Conservation (phyloP, 805 yeast genomes). For the Metschnikowia proteae region DNA sequence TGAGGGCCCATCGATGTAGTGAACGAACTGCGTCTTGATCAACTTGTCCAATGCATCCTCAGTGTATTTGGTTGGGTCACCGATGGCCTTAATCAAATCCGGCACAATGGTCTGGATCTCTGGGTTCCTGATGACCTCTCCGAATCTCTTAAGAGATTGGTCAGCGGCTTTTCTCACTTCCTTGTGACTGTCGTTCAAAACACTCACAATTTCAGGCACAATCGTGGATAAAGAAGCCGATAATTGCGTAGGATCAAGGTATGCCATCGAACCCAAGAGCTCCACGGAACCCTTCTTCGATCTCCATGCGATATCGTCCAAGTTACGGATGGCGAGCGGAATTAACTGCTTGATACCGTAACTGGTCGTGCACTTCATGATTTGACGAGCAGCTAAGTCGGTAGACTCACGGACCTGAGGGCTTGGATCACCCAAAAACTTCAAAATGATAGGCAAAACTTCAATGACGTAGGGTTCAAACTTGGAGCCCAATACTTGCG, state of each 20-base stretch:
- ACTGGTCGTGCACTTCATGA: conserved; percentile 89
- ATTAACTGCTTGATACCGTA: conserved; percentile 88
- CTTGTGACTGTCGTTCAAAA: conserved; percentile 89
- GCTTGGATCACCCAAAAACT: conserved; percentile 78
- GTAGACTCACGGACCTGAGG: conserved; percentile 90
- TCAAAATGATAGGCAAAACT: conserved; percentile 74
- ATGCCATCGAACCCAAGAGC: conserved; percentile 95
- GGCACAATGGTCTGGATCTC: conserved; percentile 94
- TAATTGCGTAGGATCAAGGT: conserved; percentile 88
- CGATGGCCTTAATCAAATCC: conserved; percentile 80
- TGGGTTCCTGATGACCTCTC: conserved; percentile 96
- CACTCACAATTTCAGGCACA: conserved; percentile 95
- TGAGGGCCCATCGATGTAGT: conserved; percentile 97
- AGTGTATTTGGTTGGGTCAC: conserved; percentile 90
- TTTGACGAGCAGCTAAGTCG: conserved; percentile 75
- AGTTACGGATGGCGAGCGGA: conserved; percentile 81
- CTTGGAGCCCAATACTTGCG: conserved; percentile 65
- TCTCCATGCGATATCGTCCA: conserved; percentile 93
- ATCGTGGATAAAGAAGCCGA: conserved; percentile 85
- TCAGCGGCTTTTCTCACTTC: conserved; percentile 97
- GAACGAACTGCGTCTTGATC: conserved; percentile 89
- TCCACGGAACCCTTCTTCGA: conserved; percentile 96
- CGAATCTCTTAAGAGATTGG: conserved; percentile 80
- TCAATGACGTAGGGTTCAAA: conserved; percentile 96
- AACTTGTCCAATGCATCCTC: conserved; percentile 83